Conservation (phyloP, 2,329 filamentous ascomycete species). For the Harringtonia lauricola region DNA sequence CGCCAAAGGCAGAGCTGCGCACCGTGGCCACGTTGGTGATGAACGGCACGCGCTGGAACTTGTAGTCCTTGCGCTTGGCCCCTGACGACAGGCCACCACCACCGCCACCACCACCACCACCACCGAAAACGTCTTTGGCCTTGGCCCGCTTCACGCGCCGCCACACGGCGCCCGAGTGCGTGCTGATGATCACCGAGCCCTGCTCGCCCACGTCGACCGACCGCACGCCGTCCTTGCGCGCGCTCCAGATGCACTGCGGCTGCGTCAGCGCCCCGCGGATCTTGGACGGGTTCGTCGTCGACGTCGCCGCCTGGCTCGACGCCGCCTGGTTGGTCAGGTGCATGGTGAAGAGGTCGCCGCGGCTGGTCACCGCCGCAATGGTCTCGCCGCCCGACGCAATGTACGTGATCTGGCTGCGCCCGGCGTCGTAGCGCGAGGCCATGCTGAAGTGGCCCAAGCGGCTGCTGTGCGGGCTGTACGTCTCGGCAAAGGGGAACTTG, state of each 20-base stretch:
- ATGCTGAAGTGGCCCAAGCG: slow-evolving; percentile 56
- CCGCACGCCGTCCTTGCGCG: slow-evolving; percentile 73
- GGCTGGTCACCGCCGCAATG: slow-evolving; percentile 74
- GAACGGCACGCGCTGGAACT: slow-evolving; percentile 83
- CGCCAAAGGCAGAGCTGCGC: slow-evolving; percentile 78
- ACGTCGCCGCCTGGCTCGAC: slow-evolving; percentile 42
- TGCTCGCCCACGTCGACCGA: slow-evolving; percentile 87
- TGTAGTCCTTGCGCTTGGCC: slow-evolving; percentile 74
- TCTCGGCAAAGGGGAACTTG: slow-evolving; percentile 64
- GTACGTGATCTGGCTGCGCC: slow-evolving; percentile 56
- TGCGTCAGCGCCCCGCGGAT: slow-evolving; percentile 71
- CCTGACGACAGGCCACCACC: slow-evolving; percentile 38
- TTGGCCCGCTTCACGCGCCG: slow-evolving; percentile 73
- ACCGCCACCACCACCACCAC: slow-evolving; percentile 18
- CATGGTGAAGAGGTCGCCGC: slow-evolving; percentile 82
- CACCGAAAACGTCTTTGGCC: slow-evolving; percentile 53
- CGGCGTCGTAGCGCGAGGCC: slow-evolving; percentile 51
- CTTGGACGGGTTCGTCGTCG: slow-evolving; percentile 86
- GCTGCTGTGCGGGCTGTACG: slow-evolving; percentile 39
- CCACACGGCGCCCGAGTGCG: slow-evolving; percentile 88
- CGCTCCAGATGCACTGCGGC: slow-evolving; percentile 79
- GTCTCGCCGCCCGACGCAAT: slow-evolving; percentile 82
- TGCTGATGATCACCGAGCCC: slow-evolving; percentile 89
- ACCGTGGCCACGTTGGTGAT: slow-evolving; percentile 78
- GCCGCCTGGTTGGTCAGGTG: slow-evolving; percentile 53